Evolutionary conservation across 2,329 filamentous ascomycete genomes (phyloP), one percentile per base, ranked within the genome.

Genomic region (Fusarium phyllophilum): DNA sequence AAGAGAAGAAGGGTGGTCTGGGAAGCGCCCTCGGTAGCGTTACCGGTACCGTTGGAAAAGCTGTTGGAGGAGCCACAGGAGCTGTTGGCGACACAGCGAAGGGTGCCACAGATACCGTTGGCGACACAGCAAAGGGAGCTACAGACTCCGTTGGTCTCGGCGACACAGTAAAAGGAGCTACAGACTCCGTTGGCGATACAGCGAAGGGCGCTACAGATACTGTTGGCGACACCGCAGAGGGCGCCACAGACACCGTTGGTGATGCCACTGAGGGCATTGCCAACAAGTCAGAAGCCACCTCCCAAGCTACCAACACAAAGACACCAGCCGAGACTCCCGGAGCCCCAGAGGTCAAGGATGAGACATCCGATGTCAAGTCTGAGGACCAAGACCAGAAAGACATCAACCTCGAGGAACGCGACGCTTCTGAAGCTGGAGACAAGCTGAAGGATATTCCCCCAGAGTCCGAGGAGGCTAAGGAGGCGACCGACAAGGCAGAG

Each of bases 1-100:
- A 82, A 59, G 72, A 84, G 58, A 72, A 84, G 63, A 78, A 81
- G 24, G 75, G 75, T 24, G 76, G 75, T 34, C 79, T 79, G 65
- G 79, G 78, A 33, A 62, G 49, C 39, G 46, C 72, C 29, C 22
- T 70, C 22, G 46, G 72, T 15, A 61, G 71, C 48, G 39, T 74
- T 29, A 52, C 71, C 22, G 60, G 70, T 6, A 36, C 62, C 20
- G n/a, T 73, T 11, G 62, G 70, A 15, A 29, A 74, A 22, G 62
- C 70, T 5, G 59, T 46, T 24, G 59, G 58, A 6, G 57, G 57
- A 56, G 68, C 57, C 1, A 72, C 69, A 33, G 63, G 26, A 33
- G 54, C 70, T 42, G 70, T 48, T 20, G 70, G 70, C 20, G 67
- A 74, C n/a, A 70, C 70, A 48, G 56, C 60, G 8, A 45, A 66